These are phyloP conservation scores for Coix lacrymajobi DNA, from an alignment of 176 grass and related monocot species.

Conservation along the genomic window DNA sequence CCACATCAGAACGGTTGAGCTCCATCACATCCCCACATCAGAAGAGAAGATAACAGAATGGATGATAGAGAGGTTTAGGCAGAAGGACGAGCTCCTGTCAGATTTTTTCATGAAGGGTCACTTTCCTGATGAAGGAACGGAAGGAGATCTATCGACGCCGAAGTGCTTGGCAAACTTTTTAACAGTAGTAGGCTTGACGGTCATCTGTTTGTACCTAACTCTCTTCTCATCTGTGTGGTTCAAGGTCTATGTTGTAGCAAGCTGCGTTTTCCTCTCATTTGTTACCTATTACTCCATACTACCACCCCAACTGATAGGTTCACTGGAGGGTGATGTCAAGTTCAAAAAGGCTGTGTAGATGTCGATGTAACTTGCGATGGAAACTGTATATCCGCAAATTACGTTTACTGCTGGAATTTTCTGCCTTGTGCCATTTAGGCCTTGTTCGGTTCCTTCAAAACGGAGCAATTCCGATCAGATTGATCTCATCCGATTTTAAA, in stretches of 20 bases:
- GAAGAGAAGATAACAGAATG: constrained; percentile 61
- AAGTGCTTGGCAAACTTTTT: constrained; percentile 52
- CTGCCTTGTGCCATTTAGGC: neutral
- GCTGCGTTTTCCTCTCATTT: constrained; percentile 65
- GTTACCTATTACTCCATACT: constrained; percentile 62
- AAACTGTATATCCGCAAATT: constrained; percentile 14
- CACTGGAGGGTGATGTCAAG: constrained; percentile 1
- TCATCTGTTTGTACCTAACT: constrained; percentile 52
- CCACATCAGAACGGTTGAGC: constrained; percentile 52
- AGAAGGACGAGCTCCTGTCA: constrained; percentile 78
- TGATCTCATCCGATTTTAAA: too few species aligned
- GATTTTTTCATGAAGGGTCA: constrained; percentile 51
- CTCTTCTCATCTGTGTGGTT: constrained; percentile 63
- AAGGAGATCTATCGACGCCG: constrained; percentile 70
- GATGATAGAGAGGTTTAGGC: constrained; percentile 71
- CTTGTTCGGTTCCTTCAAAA: too few species aligned
- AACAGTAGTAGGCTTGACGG: constrained; percentile 35
- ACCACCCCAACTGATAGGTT: constrained; percentile 45
- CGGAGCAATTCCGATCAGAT: too few species aligned
- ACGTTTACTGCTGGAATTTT: constrained; percentile 2
- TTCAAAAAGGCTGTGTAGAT: constrained; percentile 43
- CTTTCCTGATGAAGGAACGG: constrained; percentile 66
- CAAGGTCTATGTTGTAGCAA: constrained; percentile 71
- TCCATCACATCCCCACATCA: constrained; percentile 50
- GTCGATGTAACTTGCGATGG: neutral